phyloP scores from a whole-genome alignment of 192 early-diverging fungal genomes.

The Linnemannia schmuckeri region DNA sequence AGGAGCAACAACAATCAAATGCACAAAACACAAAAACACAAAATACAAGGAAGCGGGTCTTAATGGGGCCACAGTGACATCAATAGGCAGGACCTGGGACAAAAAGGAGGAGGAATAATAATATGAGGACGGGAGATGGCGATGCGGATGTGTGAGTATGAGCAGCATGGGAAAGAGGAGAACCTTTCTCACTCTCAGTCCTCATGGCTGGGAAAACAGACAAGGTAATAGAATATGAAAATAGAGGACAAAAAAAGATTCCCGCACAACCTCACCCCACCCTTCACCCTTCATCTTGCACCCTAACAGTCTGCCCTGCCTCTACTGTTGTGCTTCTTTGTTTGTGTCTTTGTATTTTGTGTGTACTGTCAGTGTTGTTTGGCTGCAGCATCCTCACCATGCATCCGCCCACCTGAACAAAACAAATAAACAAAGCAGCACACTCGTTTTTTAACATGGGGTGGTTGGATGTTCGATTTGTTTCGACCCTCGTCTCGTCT shows the following conservation, averaged over 20 bases:
- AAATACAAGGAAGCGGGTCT: background rate
- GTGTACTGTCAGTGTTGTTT: background rate
- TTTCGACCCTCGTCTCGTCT: too few species aligned
- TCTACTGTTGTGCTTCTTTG: background rate
- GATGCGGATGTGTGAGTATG: background rate
- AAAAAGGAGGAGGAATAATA: background rate
- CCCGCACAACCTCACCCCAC: background rate
- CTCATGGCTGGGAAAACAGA: background rate
- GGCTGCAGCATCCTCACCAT: background rate
- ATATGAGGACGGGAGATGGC: background rate
- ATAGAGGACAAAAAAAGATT: constrained; percentile 1
- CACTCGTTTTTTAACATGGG: too few species aligned
- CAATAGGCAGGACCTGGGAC: background rate
- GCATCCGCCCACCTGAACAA: background rate
- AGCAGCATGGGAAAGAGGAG: background rate
- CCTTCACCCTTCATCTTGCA: too few species aligned
- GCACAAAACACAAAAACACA: background rate
- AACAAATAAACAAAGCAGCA: background rate
- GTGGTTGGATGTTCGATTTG: too few species aligned
- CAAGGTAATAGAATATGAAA: background rate
- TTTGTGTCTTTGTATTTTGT: background rate
- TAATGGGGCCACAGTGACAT: background rate
- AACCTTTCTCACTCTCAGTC: background rate
- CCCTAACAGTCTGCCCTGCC: background rate
- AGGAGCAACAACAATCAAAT: background rate